A percentile compares a stretch with the other conserved stretches of the same genome.
phyloP scores from a whole-genome alignment of 768 basidiomycete genomes.

The Suillus sp. region DNA sequence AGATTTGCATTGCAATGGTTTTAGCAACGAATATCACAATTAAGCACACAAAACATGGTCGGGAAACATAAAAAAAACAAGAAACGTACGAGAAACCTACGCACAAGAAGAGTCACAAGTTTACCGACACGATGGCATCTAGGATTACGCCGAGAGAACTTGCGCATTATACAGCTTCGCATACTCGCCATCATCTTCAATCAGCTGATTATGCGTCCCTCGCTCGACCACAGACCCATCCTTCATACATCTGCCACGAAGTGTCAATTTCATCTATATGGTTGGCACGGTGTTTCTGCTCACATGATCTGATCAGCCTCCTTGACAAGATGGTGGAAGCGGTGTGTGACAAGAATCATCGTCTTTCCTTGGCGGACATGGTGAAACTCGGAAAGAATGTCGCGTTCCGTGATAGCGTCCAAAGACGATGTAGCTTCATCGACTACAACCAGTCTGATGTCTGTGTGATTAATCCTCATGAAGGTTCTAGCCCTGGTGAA shows the following conservation, averaged over 20 bases:
- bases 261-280: slow-evolving; percentile 6
- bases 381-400: slow-evolving; percentile 45
- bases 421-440: slow-evolving; percentile 63
- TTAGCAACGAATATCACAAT: background rate
- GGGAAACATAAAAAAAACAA: background rate
- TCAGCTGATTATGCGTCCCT: slow-evolving; percentile 33
- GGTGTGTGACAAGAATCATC: slow-evolving; percentile 57
- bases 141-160: background rate
- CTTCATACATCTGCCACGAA: slow-evolving; percentile 32
- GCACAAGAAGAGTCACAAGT: background rate
- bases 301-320: slow-evolving; percentile 56
- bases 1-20: background rate
- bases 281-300: slow-evolving; percentile 21
- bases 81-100: background rate
- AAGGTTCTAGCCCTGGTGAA: slow-evolving; percentile 46
- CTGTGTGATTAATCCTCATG: slow-evolving; percentile 36
- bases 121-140: background rate
- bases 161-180: slow-evolving; percentile 32
- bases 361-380: slow-evolving; percentile 48
- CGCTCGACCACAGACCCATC: slow-evolving; percentile 33
- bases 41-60: background rate
- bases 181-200: slow-evolving; percentile 29
- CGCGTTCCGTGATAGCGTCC: slow-evolving; percentile 55
- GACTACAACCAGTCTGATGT: slow-evolving; percentile 50
- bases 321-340: slow-evolving; percentile 51